phyloP scores from a whole-genome alignment of 345 rosid genomes.

The Erodium maritimum region DNA sequence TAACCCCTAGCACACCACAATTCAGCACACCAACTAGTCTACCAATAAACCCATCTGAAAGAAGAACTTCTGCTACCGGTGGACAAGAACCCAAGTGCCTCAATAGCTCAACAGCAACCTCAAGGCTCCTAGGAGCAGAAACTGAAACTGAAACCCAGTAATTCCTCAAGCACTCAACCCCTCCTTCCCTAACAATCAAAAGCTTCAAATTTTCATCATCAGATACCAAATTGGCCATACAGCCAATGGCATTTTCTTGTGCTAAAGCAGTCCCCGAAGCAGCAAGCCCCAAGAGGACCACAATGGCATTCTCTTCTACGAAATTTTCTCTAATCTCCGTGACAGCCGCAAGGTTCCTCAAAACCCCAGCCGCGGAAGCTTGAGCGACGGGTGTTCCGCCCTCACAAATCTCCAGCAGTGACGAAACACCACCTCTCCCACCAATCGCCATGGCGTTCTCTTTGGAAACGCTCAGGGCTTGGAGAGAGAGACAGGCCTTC shows the following conservation, averaged over 20 bases:
- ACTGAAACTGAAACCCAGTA: slow-evolving; percentile 62
- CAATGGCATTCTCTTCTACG: slow-evolving; percentile 52
- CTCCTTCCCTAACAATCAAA: slow-evolving; percentile 50
- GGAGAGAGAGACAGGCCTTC: slow-evolving; percentile 71
- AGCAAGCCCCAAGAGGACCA: slow-evolving; percentile 42
- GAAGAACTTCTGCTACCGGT: slow-evolving; percentile 46
- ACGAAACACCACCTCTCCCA: slow-evolving; percentile 74
- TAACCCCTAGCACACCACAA: slow-evolving; percentile 54
- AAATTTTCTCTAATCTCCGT: slow-evolving; percentile 59
- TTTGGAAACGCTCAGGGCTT: slow-evolving; percentile 50
- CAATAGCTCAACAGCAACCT: slow-evolving; percentile 49
- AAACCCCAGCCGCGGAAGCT: slow-evolving; percentile 73
- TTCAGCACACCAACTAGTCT: slow-evolving; percentile 40
- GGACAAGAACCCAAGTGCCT: slow-evolving; percentile 42
- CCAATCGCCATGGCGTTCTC: slow-evolving; percentile 81
- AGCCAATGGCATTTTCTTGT: slow-evolving; percentile 35
- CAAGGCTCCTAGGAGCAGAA: slow-evolving; percentile 35
- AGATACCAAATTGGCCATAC: slow-evolving; percentile 31
- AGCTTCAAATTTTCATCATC: slow-evolving; percentile 52
- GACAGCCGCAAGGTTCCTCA: slow-evolving; percentile 54
- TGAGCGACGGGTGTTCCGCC: slow-evolving; percentile 78
- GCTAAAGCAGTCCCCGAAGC: slow-evolving; percentile 66
- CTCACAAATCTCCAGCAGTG: slow-evolving; percentile 68
- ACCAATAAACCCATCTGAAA: slow-evolving; percentile 48
- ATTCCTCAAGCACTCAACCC: slow-evolving; percentile 53